phyloP scores from a whole-genome alignment of 1,139 yeast genomes.

The Taphrina communis region DNA sequence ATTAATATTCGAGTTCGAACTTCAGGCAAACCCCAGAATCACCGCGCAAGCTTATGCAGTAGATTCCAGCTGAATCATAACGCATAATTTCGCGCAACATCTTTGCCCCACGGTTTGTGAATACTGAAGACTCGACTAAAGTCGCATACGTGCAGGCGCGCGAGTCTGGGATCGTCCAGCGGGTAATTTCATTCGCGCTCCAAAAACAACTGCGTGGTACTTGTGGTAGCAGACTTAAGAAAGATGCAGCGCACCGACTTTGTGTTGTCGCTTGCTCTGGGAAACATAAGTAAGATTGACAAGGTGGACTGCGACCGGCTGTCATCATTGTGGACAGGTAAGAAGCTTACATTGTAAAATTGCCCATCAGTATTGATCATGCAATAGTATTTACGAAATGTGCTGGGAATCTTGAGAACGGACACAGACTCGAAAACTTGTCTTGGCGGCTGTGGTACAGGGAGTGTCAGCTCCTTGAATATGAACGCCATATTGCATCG shows the following conservation, averaged over 20 bases:
- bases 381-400: conserved; percentile 59
- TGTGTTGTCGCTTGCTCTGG: conserved; percentile 46
- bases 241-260: conserved; percentile 44
- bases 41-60: too few relatives aligned
- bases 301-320: conserved; percentile 47
- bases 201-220: background rate
- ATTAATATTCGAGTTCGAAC: background rate
- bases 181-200: too few relatives aligned
- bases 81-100: too few relatives aligned
- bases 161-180: background rate
- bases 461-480: conserved; percentile 51
- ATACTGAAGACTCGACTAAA: too few relatives aligned
- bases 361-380: background rate
- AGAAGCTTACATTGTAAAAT: background rate
- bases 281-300: conserved; percentile 45
- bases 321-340: conserved; percentile 47
- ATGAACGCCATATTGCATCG: conserved; percentile 12
- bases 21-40: too few relatives aligned
- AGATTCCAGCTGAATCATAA: too few relatives aligned
- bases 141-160: background rate
- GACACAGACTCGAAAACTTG: conserved; percentile 62
- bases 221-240: background rate
- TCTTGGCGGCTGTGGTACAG: conserved; percentile 66
- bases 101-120: too few relatives aligned
- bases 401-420: conserved; percentile 60